Percentiles rank a stretch among this genome's conserved stretches.
These are phyloP conservation scores for Ceratobasidium sp. DNA, from an alignment of 1,284 basidiomycete species.

Conservation along the genomic window DNA sequence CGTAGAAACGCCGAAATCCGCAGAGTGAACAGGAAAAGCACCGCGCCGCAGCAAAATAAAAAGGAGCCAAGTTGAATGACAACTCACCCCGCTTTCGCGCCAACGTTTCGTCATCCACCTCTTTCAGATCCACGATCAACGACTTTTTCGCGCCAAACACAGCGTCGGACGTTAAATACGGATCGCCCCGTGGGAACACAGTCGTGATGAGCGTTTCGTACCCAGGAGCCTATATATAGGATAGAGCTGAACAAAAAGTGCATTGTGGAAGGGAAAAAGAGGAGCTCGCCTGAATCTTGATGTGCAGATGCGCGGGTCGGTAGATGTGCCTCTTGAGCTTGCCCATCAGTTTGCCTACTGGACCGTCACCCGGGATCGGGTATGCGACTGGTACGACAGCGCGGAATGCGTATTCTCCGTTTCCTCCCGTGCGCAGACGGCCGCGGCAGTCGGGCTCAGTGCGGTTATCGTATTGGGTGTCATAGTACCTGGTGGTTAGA, in stretches of 20 bases:
- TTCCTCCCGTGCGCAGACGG: conserved; percentile 66
- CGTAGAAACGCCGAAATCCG: background rate
- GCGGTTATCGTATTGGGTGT: conserved; percentile 71
- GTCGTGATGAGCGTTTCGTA: conserved; percentile 79
- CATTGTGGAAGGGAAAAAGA: background rate
- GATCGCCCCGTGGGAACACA: conserved; percentile 77
- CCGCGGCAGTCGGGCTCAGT: conserved; percentile 80
- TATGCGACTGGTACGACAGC: conserved; percentile 83
- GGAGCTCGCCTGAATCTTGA: conserved; percentile 64
- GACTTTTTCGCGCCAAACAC: conserved; percentile 84
- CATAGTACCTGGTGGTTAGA: conserved; percentile 64
- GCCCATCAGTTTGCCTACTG: conserved; percentile 73
- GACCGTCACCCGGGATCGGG: conserved; percentile 83
- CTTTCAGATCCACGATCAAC: conserved; percentile 58
- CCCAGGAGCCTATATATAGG: conserved; percentile 61
- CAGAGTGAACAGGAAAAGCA: background rate
- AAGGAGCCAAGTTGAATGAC: conserved; percentile 59
- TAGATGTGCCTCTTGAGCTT: conserved; percentile 75
- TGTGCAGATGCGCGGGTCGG: conserved; percentile 82
- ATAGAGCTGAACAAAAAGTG: conserved; percentile 8
- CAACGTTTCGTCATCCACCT: conserved; percentile 56
- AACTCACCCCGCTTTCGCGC: conserved; percentile 73
- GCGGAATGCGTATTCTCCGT: conserved; percentile 78
- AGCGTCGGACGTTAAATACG: conserved; percentile 71
- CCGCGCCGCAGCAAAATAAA: conserved; percentile 5